These are phyloP conservation scores for Nakazawaea anatomiae DNA, from an alignment of 805 yeast genomes.

Conservation along the genomic window DNA sequence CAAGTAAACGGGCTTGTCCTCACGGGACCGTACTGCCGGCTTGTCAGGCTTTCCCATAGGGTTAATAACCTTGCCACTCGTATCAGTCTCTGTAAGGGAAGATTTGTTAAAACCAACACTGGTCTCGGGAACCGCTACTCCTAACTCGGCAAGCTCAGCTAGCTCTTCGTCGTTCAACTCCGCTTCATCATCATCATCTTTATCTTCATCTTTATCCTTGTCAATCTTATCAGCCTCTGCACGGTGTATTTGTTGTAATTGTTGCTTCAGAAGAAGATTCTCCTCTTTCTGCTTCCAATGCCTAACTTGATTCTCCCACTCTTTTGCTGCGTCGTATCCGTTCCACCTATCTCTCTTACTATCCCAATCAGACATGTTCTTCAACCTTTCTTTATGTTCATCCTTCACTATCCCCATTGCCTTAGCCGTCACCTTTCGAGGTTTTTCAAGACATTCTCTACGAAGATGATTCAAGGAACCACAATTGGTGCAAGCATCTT, in stretches of 20 bases:
- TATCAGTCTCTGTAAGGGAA: slow-evolving; percentile 2
- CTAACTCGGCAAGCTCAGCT: slow-evolving; percentile 35
- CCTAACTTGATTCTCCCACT: slow-evolving; percentile 47
- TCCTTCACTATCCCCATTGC: slow-evolving; percentile 14
- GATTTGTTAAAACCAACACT: too few species aligned
- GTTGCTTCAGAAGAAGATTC: slow-evolving; percentile 16
- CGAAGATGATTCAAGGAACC: slow-evolving; percentile 45
- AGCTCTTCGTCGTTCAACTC: slow-evolving; percentile 13
- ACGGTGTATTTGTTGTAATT: not conserved
- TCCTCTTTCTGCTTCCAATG: slow-evolving; percentile 37
- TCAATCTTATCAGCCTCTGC: not conserved
- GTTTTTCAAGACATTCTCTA: slow-evolving; percentile 55
- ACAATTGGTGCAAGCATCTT: slow-evolving; percentile 50
- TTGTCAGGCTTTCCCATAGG: slow-evolving; percentile 20
- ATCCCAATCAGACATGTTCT: slow-evolving; percentile 47
- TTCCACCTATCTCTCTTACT: slow-evolving; percentile 77
- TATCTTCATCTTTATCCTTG: not conserved
- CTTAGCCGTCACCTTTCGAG: slow-evolving; percentile 30
- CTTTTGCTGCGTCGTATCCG: slow-evolving; percentile 58
- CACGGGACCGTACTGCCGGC: slow-evolving; percentile 54
- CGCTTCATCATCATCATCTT: slow-evolving; percentile 5
- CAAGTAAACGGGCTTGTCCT: slow-evolving; percentile 71
- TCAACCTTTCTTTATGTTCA: slow-evolving; percentile 14
- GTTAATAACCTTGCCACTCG: slow-evolving; percentile 7
- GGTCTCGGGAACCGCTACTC: slow-evolving; percentile 14